Base-by-base conservation (phyloP, 2,329 filamentous ascomycete species). In the Colletotrichum tanaceti region DNA sequence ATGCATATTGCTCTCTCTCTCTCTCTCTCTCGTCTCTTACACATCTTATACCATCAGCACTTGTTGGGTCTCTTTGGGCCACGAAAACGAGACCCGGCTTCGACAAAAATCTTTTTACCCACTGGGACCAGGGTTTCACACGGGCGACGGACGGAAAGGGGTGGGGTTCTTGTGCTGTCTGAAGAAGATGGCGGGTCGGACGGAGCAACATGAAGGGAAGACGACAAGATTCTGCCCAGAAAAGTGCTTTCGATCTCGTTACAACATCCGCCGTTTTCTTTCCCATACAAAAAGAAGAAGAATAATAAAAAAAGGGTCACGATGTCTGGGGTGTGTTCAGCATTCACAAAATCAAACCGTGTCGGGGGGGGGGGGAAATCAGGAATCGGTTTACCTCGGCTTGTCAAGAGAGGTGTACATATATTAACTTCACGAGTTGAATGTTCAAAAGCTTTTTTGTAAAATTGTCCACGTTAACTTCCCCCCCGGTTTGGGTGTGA, bases 11-110 rank as follows among this genome's bases (percentile, higher is more conserved):
- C 62, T 65, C 61, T 65, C 65, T 65, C 49, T 52, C 22, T 49
- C 46, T 49, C 46, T 49, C 46, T 32, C 28, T n/a, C n/a, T n/a
- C n/a, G 28, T 32, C 28, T 49, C 46, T 49, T 22, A 22, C n/a
- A 22, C 54, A 69, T 69, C 65, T 68, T 69, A 69, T 69, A 69
- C 66, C 66, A 69, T 63, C 43, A 66, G 65, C 62, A 65, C 9
- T 65, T 55, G 50, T 55, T 52, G 55, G 65, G 35, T 68, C 38
- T 68, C 54, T 47, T 54, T 41, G 46, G 28, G 41, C 24, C 43
- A 43, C 50, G 44, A 32, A 52, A 32, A 52, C 35, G 54, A 59
- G 54, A 59, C 28, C 39, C 39, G 46, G 28, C 54, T 39, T 46
- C 16, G 38, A 59, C 28, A 58, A 16, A 50, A 55, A 28, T n/a